Evolutionary conservation across 2,329 filamentous ascomycete species (phyloP), one percentile per base, ranked within the genome.

Genomic region (Magnaporthiopsis incrustans): DNA sequence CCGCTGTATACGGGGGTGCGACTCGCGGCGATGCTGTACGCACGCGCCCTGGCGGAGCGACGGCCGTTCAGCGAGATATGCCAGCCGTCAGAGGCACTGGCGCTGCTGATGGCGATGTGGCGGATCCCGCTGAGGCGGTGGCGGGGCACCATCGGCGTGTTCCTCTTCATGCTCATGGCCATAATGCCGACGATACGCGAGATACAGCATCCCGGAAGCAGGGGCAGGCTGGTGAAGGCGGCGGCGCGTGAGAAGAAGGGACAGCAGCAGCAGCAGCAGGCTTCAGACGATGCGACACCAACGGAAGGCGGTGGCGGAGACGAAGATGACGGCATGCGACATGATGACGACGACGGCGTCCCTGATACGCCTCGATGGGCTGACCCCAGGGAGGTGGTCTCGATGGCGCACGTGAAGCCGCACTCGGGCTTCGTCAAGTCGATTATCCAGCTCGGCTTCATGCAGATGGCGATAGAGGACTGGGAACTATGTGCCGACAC

Each of bases 1-100:
- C 70, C 74, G 62, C 73, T 82, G 66, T 82, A 84, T 69, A 73
- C 76, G 30, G 76, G 77, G 11, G 75, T 83, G 15, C 77, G 80
- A 1, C 71, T 75, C 35, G 75, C 79, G 1, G 79, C 81, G 0
- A 70, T 79, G 4, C 71, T 84, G 26, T 84, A 82, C 71, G 77
- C 76, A 63, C 74, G 75, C 4, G 79, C 81, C 5, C 78, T 82
- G 18, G 66, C 75, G 4, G 67, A 69, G 10, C 75, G 77, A 11
- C 69, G 69, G 6, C 77, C 79, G 0, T 74, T 79, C 4, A 77
- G 76, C 64, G 66, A 69, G 7, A 70, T 76, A 0, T 79, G 78
- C 67, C 73, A 72, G 3, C 67, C 73, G 15, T 65, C 69, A 2
- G 76, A 81, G 53, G 76, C 80, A 56, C 66, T 75, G 12, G 67